Conservation (phyloP, 2,329 filamentous ascomycete species). For the Aureobasidium namibiae region DNA sequence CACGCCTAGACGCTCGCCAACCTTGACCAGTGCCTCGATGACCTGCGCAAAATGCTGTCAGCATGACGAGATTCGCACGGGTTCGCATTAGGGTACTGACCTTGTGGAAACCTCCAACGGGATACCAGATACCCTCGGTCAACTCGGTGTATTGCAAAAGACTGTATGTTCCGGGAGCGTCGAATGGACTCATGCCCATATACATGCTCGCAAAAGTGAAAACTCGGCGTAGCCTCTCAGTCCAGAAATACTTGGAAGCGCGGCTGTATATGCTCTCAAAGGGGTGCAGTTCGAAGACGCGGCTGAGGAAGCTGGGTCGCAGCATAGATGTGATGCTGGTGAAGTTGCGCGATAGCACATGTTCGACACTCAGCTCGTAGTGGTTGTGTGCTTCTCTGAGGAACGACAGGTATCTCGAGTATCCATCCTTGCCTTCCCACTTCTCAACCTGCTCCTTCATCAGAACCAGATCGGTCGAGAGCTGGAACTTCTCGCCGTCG, state of each 20-base stretch:
- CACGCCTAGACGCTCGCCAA: conserved; percentile 55
- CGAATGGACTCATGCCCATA: conserved; percentile 72
- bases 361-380: conserved; percentile 58
- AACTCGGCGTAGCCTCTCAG: conserved; percentile 58
- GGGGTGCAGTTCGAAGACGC: conserved; percentile 56
- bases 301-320: conserved; percentile 49
- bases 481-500: conserved; percentile 55
- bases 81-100: conserved; percentile 27
- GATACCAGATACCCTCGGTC: conserved; percentile 70
- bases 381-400: conserved; percentile 60
- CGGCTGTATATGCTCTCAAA: conserved; percentile 63
- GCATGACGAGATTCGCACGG: background rate
- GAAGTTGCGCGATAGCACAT: conserved; percentile 63
- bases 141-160: conserved; percentile 68
- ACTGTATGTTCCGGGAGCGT: conserved; percentile 66
- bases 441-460: conserved; percentile 66
- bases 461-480: conserved; percentile 58
- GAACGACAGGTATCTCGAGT: conserved; percentile 59
- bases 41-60: conserved; percentile 24
- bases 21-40: conserved; percentile 53
- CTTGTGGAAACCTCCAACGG: conserved; percentile 60
- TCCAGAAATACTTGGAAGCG: conserved; percentile 59
- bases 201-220: conserved; percentile 79
- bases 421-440: conserved; percentile 65
- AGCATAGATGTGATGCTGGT: conserved; percentile 50